Percentiles rank a stretch among this genome's conserved stretches.
Evolutionary conservation across 768 basidiomycete genomes (phyloP).

Genomic region (Steccherinum ochraceum): DNA sequence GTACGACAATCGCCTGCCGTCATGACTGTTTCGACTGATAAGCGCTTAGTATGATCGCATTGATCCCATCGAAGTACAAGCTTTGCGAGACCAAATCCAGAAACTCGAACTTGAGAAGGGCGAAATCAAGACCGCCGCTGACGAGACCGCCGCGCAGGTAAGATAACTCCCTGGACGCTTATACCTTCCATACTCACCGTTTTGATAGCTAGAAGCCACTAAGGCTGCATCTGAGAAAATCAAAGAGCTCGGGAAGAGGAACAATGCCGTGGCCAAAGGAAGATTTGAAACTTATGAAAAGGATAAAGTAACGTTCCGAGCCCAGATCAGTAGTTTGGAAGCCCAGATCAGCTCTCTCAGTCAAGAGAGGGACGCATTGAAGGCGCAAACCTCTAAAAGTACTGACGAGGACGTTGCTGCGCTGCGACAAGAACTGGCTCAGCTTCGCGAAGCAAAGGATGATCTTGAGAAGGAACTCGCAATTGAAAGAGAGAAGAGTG

Average conservation of each 20-base stretch:
- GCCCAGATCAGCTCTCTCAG: conserved; percentile 11
- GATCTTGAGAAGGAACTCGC: conserved; percentile 32
- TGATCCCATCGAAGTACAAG: conserved; percentile 79
- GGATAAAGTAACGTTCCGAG: conserved; percentile 7
- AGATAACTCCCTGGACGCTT: not conserved
- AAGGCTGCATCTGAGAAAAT: conserved; percentile 10
- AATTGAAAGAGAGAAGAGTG: conserved; percentile 27
- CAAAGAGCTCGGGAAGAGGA: conserved; percentile 16
- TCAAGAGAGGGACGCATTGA: conserved; percentile 25
- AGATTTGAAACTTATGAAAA: conserved; percentile 11
- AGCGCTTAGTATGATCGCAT: conserved; percentile 71
- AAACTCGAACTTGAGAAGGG: conserved; percentile 17
- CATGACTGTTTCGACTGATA: not conserved
- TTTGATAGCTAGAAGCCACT: conserved; percentile 5
- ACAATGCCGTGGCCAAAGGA: conserved; percentile 19
- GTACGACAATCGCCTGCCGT: conserved; percentile 30
- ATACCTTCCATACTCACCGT: not conserved
- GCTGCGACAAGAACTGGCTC: conserved; percentile 28
- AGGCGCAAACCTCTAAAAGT: conserved; percentile 25
- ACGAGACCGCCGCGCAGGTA: not conserved
- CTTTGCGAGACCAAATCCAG: conserved; percentile 68
- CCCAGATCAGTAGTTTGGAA: conserved; percentile 14
- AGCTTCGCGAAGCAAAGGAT: conserved; percentile 32
- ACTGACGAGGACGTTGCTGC: conserved; percentile 18
- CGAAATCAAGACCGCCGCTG: not conserved